Conservation (phyloP, 371 early-diverging fungal genomes). For the Rhizopus microsporus region DNA sequence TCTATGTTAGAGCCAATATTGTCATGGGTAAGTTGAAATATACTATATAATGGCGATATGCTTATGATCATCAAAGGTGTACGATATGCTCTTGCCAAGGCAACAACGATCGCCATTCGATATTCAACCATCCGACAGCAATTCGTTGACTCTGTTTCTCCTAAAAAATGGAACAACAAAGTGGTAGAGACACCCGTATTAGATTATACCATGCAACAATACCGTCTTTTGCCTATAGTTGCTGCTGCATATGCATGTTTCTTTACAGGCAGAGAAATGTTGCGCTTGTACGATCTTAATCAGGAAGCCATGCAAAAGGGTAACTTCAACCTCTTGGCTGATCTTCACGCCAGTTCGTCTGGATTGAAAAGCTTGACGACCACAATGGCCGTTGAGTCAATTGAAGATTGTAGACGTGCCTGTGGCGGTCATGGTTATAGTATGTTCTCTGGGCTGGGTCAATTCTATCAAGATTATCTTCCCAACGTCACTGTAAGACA, state of each 20-base stretch:
- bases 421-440: constrained; percentile 87
- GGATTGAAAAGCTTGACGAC: constrained; percentile 84
- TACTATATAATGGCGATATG: neutral
- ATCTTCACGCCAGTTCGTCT: constrained; percentile 83
- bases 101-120: constrained; percentile 48
- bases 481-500: constrained; percentile 61
- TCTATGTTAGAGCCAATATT: constrained; percentile 68
- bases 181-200: constrained; percentile 68
- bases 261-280: constrained; percentile 67
- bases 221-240: constrained; percentile 71
- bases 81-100: constrained; percentile 57
- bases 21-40: constrained; percentile 41
- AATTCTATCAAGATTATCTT: constrained; percentile 63
- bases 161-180: constrained; percentile 33
- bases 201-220: constrained; percentile 76
- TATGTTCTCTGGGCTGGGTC: constrained; percentile 73
- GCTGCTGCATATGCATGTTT: constrained; percentile 75
- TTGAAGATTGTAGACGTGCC: constrained; percentile 75
- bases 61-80: constrained; percentile 19
- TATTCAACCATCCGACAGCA: constrained; percentile 54
- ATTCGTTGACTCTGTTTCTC: constrained; percentile 50
- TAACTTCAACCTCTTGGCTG: constrained; percentile 63
- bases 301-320: constrained; percentile 59
- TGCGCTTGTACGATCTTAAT: constrained; percentile 58
- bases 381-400: constrained; percentile 67